Conservation (phyloP, 768 basidiomycete species). For the Rhodocollybia butyracea region DNA sequence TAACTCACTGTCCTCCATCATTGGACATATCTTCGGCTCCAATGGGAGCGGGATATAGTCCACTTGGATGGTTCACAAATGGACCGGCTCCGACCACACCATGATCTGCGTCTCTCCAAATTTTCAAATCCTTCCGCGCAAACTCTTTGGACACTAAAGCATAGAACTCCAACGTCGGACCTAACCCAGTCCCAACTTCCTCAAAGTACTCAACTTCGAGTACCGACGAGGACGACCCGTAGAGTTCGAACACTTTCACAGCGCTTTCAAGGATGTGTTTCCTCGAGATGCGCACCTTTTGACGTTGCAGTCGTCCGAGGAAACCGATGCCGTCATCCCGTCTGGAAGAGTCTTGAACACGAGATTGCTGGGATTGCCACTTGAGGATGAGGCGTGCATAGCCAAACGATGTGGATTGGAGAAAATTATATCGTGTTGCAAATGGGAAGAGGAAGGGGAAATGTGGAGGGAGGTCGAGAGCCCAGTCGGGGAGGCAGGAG, state of each 20-base stretch:
- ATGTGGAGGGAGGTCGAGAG: constrained; percentile 89
- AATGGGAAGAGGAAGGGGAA: constrained; percentile 99
- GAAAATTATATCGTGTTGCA: constrained; percentile 93
- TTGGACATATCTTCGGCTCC: constrained; percentile 63
- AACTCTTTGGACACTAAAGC: constrained; percentile 96
- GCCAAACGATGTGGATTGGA: constrained; percentile 97
- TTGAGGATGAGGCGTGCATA: constrained; percentile 93
- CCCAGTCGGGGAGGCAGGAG: constrained; percentile 97
- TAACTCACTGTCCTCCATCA: constrained; percentile 71
- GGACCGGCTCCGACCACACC: constrained; percentile 32
- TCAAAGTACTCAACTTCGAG: constrained; percentile 99
- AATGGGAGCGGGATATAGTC: constrained; percentile 87
- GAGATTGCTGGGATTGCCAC: constrained; percentile 86
- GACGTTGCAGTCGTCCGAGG: constrained; percentile 87
- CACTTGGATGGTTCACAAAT: constrained; percentile 82
- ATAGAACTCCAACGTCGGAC: constrained; percentile 98
- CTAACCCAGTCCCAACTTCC: constrained; percentile 96
- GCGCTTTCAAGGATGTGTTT: constrained; percentile 94
- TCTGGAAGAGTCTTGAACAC: constrained; percentile 74
- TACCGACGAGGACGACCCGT: constrained; percentile 90
- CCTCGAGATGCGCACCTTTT: constrained; percentile 95
- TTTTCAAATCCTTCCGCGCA: constrained; percentile 78
- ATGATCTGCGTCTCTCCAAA: constrained; percentile 88
- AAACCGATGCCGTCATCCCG: constrained; percentile 91
- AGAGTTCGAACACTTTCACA: constrained; percentile 94